Evolutionary conservation across 2,329 filamentous ascomycete species (phyloP), one percentile per base, ranked within the genome.

Genomic region (Purpureocillium lavendulum): DNA sequence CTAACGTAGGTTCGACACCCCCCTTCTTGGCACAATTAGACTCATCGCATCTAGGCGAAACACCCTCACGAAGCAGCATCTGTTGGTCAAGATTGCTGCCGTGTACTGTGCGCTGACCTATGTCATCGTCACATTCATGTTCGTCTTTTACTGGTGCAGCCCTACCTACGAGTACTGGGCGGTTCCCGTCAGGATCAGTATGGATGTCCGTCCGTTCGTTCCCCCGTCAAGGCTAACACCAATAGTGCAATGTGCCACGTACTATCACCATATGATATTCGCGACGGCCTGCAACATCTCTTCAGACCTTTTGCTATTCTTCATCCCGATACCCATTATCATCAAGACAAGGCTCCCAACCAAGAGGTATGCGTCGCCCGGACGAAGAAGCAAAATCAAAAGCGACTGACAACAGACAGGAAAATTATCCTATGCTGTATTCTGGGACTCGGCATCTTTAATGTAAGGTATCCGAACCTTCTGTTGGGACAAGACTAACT

Each of bases 381-480:
- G 21, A 6, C 5, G 10, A 6, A 10, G 21, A 26, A 10, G 10
- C 21, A 10, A 5, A 10, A 26, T 10, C 10, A 26, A 6, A 10
- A 26, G 21, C 5, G 21, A 10, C 21, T 26, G 21, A 26, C 21
- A 30, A 38, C 33, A 2, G 4, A 2, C 3, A 61, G 73, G 40
- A 81, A 80, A 50, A 36, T 71, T 1, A 64, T 75, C 0, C 58
- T 81, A 1, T 64, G 71, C 34, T 62, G 59, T 24, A 66, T 81
- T 24, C 80, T 82, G 52, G 61, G 67, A 3, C 61, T 81, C 2
- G 77, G 77, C 1, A 50, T 71, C 4, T 71, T 76, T 43, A 62
- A 64, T 34, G 56, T 55, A 37, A 48, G 49, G 13, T 8, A 14
- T 14, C n/a, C n/a, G n/a, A n/a, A n/a, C n/a, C 31, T 35, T 24